Conservation (phyloP, 2,329 filamentous ascomycete species). For the Penicillium sp. region DNA sequence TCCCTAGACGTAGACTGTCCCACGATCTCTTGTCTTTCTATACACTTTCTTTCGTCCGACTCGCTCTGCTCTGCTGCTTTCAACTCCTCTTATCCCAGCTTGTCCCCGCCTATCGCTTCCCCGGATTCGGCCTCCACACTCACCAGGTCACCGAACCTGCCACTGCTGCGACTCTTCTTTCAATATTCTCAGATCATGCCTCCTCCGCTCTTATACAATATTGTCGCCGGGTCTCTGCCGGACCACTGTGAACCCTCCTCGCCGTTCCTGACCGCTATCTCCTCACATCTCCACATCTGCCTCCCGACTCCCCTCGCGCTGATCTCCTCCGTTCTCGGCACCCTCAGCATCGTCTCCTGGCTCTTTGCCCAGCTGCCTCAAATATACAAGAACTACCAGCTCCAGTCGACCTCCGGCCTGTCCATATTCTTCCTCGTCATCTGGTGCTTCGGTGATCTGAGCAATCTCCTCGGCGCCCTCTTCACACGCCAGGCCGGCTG, state of each 20-base stretch:
- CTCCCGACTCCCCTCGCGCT: slow-evolving; percentile 67
- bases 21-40: neutral
- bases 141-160: neutral
- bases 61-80: neutral
- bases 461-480: slow-evolving; percentile 66
- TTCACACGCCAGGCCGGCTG: slow-evolving; percentile 68
- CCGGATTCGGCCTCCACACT: neutral
- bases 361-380: slow-evolving; percentile 71
- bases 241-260: slow-evolving; percentile 64
- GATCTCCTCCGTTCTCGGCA: slow-evolving; percentile 63
- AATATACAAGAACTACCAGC: slow-evolving; percentile 69
- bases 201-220: slow-evolving; percentile 33
- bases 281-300: slow-evolving; percentile 64
- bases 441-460: slow-evolving; percentile 68
- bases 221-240: slow-evolving; percentile 50
- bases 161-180: neutral
- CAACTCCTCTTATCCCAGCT: neutral
- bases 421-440: slow-evolving; percentile 68
- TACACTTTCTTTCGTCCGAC: neutral
- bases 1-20: neutral
- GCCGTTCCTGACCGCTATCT: slow-evolving; percentile 61
- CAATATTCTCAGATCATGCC: slow-evolving; percentile 28
- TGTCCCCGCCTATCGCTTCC: neutral
- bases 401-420: slow-evolving; percentile 67
- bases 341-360: slow-evolving; percentile 68